These are phyloP conservation scores for Ophiostoma pallidulum DNA, from an alignment of 2,329 filamentous ascomycete species.

Conservation along the genomic window DNA sequence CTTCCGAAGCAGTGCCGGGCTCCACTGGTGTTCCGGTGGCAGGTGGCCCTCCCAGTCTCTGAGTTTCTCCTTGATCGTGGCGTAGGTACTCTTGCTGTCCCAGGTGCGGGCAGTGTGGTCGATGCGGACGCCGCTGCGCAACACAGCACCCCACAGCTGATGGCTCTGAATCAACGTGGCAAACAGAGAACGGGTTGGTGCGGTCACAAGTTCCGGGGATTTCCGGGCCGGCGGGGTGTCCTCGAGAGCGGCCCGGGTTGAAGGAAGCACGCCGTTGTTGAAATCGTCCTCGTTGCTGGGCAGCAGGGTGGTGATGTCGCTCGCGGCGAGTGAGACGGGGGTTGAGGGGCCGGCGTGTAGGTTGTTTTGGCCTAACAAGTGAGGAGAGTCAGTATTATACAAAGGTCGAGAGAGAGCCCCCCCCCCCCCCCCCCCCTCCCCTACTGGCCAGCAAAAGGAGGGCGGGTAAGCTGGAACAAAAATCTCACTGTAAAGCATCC, in stretches of 20 bases:
- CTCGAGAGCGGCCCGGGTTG: constrained; percentile 42
- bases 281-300: constrained; percentile 46
- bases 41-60: constrained; percentile 39
- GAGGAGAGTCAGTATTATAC: background rate
- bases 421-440: too few relatives aligned
- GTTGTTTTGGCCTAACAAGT: constrained; percentile 40
- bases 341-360: constrained; percentile 43
- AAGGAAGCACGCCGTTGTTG: constrained; percentile 36
- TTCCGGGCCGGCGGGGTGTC: constrained; percentile 41
- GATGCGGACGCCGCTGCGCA: constrained; percentile 37
- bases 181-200: constrained; percentile 41
- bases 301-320: constrained; percentile 45
- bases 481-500: constrained; percentile 44
- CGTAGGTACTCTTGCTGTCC: constrained; percentile 39
- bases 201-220: constrained; percentile 33
- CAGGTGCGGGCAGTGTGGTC: constrained; percentile 36
- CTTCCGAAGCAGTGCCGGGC: constrained; percentile 30
- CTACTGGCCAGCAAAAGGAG: too few relatives aligned
- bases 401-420: too few relatives aligned
- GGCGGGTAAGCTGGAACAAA: too few relatives aligned
- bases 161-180: constrained; percentile 47
- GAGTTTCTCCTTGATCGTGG: constrained; percentile 33
- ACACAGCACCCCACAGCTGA: constrained; percentile 44
- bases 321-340: constrained; percentile 40
- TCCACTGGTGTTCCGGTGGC: constrained; percentile 40